Evolutionary conservation across 176 grass and related monocot species (phyloP), one percentile per base, ranked within the genome.

Genomic region (Zoysia pacifica): DNA sequence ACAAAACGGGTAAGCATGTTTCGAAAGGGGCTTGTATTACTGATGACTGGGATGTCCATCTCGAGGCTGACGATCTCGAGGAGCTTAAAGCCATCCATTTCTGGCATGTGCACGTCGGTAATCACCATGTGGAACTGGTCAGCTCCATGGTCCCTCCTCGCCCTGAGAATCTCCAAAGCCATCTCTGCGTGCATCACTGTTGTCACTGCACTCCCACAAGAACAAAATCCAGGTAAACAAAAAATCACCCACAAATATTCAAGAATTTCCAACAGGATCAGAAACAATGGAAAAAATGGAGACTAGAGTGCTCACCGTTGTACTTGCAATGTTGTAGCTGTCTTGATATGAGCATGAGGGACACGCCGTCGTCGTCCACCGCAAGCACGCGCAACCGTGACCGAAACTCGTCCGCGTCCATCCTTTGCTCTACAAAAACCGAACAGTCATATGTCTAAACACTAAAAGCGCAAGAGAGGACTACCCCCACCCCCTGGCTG

Each of bases 41-140:
- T n/a, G n/a, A n/a, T n/a, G n/a, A n/a, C n/a, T n/a, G n/a, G n/a
- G n/a, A n/a, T n/a, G n/a, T n/a, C n/a, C n/a, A n/a, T n/a, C n/a
- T n/a, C n/a, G n/a, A n/a, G n/a, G n/a, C n/a, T n/a, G n/a, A n/a
- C n/a, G n/a, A n/a, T n/a, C n/a, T n/a, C n/a, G n/a, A n/a, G n/a
- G n/a, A n/a, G n/a, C 79, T 81, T 72, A 81, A 97, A 89, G n/a
- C 91, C 94, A 6, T 93, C 91, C 73, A 97, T 87, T 65, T 67
- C 78, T 2, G 86, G 78, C 84, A 93, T 91, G 60, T 85, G 78
- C 13, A 97, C 77, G 15, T 93, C 90, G 1, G 70, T 82, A 45
- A 97, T 88, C 15, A 90, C 87, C 37, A 93, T 59, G 63, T 93
- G 86, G n/a, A n/a, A n/a, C n/a, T n/a, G n/a, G n/a, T n/a, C n/a